Evolutionary conservation across 257 asterid genomes (phyloP).

Genomic region (Przewalskia tangutica): DNA sequence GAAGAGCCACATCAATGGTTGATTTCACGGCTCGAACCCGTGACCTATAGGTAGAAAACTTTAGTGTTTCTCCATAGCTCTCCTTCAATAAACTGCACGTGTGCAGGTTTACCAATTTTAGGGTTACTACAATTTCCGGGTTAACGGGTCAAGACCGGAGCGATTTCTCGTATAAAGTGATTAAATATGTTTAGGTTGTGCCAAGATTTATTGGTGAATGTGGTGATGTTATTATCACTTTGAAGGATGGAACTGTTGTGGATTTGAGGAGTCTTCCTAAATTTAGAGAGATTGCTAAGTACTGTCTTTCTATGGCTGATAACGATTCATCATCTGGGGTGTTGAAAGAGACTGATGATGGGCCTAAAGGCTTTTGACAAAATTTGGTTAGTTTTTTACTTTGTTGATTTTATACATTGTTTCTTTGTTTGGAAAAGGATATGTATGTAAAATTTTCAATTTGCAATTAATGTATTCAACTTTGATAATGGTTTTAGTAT

Average conservation of each 20-base stretch:
- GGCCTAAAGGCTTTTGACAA: conserved; percentile 57
- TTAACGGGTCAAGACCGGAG: conserved; percentile 81
- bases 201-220: conserved; percentile 95
- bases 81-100: neutral
- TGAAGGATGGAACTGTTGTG: conserved; percentile 77
- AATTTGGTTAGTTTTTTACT: neutral
- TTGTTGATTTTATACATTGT: neutral
- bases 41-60: neutral
- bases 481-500: neutral
- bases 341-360: conserved; percentile 30
- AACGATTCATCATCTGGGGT: conserved; percentile 20
- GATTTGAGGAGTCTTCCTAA: conserved; percentile 93
- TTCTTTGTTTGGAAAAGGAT: neutral
- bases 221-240: conserved; percentile 85
- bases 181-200: conserved; percentile 85
- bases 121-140: conserved; percentile 89
- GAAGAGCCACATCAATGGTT: neutral
- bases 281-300: conserved; percentile 90
- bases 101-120: conserved; percentile 64
- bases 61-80: neutral
- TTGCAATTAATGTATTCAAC: too few relatives aligned
- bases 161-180: conserved; percentile 67
- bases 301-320: conserved; percentile 64
- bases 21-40: neutral
- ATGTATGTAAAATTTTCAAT: neutral